phyloP scores from a whole-genome alignment of 2,329 filamentous ascomycete species.

The Neofusicoccum sp. region DNA sequence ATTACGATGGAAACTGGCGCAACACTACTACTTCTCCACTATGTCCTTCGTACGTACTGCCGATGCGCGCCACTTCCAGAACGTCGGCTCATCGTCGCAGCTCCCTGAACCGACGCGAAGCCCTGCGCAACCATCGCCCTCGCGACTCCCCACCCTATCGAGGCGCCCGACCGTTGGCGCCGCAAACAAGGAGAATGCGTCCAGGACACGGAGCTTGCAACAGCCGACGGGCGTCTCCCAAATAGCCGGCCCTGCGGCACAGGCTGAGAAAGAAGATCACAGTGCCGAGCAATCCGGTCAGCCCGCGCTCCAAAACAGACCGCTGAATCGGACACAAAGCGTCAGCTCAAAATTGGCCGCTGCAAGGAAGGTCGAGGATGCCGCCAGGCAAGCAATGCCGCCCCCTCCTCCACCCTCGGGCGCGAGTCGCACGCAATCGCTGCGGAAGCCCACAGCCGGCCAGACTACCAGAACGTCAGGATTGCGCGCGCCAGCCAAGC shows the following conservation, averaged over 20 bases:
- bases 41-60: constrained; percentile 15
- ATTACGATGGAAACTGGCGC: background rate
- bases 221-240: background rate
- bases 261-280: background rate
- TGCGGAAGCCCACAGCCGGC: background rate
- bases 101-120: constrained; percentile 12
- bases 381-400: background rate
- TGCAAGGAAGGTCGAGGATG: background rate
- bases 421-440: constrained; percentile 12
- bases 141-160: constrained; percentile 15
- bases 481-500: constrained; percentile 1
- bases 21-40: background rate
- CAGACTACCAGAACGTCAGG: background rate
- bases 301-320: background rate
- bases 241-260: background rate
- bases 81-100: constrained; percentile 1
- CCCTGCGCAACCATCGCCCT: constrained; percentile 12
- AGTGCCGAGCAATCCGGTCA: background rate
- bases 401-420: background rate
- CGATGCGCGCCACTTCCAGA: background rate
- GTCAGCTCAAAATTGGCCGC: background rate
- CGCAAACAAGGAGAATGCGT: constrained; percentile 3
- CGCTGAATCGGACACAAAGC: constrained; percentile 14
- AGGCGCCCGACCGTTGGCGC: background rate
- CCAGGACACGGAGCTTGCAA: background rate